phyloP scores from a whole-genome alignment of 2,329 filamentous ascomycete species.

The Paramyrothecium sp. region DNA sequence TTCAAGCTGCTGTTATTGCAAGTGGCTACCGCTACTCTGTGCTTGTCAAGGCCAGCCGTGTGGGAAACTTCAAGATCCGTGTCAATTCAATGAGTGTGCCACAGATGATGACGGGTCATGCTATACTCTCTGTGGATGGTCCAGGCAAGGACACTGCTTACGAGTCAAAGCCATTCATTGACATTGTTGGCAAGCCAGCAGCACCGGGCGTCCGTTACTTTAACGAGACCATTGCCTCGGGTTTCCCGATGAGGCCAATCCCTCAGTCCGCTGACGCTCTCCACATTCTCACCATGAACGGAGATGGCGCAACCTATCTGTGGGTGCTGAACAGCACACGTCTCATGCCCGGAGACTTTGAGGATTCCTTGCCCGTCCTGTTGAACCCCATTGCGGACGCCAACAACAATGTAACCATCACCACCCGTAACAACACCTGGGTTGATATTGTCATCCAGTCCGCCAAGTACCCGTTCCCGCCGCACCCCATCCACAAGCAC shows the following conservation, averaged over 20 bases:
- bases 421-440: conserved; percentile 47
- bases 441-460: conserved; percentile 54
- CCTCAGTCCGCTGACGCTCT: conserved; percentile 42
- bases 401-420: conserved; percentile 45
- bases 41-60: conserved; percentile 42
- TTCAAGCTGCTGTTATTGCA: conserved; percentile 43
- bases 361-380: conserved; percentile 39
- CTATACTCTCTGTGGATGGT: conserved; percentile 39
- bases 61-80: conserved; percentile 54
- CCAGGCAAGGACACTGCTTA: conserved; percentile 9
- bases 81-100: conserved; percentile 44
- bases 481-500: conserved; percentile 65
- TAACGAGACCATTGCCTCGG: conserved; percentile 36
- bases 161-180: conserved; percentile 42
- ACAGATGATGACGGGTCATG: conserved; percentile 55
- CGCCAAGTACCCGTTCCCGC: conserved; percentile 40
- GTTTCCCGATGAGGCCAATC: conserved; percentile 46
- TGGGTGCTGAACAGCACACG: conserved; percentile 52
- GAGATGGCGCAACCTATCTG: conserved; percentile 42
- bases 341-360: conserved; percentile 35
- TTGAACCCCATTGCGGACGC: conserved; percentile 35
- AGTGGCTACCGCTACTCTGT: conserved; percentile 55
- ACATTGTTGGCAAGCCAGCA: conserved; percentile 43
- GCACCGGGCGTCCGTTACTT: conserved; percentile 41
- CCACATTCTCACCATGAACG: conserved; percentile 38